Conservation (phyloP, 371 early-diverging fungal genomes). For the Lichtheimia corymbifera region DNA sequence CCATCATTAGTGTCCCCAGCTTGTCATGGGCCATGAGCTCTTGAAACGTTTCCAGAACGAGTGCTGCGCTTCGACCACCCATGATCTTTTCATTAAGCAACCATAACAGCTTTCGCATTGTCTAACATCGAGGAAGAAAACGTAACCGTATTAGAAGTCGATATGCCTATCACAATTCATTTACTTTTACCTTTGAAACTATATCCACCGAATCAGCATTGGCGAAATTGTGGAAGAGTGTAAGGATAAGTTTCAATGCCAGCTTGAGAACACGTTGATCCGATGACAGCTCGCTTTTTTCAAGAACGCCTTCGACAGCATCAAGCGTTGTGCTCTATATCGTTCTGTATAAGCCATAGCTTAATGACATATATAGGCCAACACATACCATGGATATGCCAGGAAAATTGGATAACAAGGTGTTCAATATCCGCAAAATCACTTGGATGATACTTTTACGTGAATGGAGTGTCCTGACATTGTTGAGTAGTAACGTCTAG, state of each 20-base stretch:
- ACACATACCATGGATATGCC: not conserved
- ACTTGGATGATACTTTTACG: constrained; percentile 1
- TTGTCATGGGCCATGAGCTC: constrained; percentile 40
- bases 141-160: too few species aligned
- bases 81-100: constrained; percentile 34
- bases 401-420: not conserved
- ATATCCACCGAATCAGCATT: constrained; percentile 23
- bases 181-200: constrained; percentile 28
- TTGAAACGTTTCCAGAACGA: constrained; percentile 46
- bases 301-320: constrained; percentile 33
- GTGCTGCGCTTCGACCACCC: constrained; percentile 39
- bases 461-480: too few species aligned
- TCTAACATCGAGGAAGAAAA: not conserved
- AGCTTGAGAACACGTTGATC: constrained; percentile 53
- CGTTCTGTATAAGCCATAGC: not conserved
- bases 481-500: too few species aligned
- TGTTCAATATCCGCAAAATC: not conserved
- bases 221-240: constrained; percentile 28
- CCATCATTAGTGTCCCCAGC: constrained; percentile 28
- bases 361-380: not conserved
- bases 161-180: not conserved
- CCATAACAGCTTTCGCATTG: constrained; percentile 34
- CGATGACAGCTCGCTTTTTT: constrained; percentile 27
- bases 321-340: constrained; percentile 16
- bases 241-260: constrained; percentile 34